phyloP scores from a whole-genome alignment of 1,139 yeast species.

The Yamadazyma taylorii region DNA sequence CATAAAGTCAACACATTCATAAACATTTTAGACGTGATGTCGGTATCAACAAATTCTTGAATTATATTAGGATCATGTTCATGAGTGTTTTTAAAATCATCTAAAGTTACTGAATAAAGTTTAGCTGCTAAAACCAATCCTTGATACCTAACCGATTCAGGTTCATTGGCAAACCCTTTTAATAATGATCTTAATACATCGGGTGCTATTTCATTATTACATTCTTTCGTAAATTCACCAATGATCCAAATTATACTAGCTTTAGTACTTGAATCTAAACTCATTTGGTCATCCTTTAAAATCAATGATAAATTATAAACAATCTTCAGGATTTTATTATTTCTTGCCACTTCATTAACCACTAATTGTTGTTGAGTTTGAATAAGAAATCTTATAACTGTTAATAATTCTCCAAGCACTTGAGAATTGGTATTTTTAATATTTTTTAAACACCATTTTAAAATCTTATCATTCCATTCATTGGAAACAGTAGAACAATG shows the following conservation, averaged over 20 bases:
- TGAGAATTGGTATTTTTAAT: conserved; percentile 28
- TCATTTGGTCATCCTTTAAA: conserved; percentile 23
- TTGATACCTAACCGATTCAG: conserved; percentile 65
- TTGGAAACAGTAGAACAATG: conserved; percentile 44
- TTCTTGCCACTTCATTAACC: conserved; percentile 15
- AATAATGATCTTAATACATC: conserved; percentile 69
- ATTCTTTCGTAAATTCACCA: conserved; percentile 68
- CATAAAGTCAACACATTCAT: conserved; percentile 63
- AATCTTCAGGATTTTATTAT: conserved; percentile 34
- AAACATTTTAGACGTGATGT: conserved; percentile 54
- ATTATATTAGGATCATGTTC: conserved; percentile 25
- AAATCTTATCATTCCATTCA: conserved; percentile 36
- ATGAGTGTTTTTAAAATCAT: conserved; percentile 13
- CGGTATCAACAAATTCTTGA: conserved; percentile 25
- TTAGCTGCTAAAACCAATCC: conserved; percentile 75
- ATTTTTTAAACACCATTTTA: conserved; percentile 44
- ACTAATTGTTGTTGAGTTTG: conserved; percentile 46
- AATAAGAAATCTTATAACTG: conserved; percentile 69
- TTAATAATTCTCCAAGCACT: conserved; percentile 58
- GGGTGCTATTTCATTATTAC: conserved; percentile 57
- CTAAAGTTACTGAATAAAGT: conserved; percentile 54
- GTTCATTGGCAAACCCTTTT: conserved; percentile 57
- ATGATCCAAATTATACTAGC: conserved; percentile 89
- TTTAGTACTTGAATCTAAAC: conserved; percentile 55
- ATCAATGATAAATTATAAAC: conserved; percentile 38